Evolutionary conservation across 169 alveolate species (phyloP).

Genomic region (Plasmodium gaboni): DNA sequence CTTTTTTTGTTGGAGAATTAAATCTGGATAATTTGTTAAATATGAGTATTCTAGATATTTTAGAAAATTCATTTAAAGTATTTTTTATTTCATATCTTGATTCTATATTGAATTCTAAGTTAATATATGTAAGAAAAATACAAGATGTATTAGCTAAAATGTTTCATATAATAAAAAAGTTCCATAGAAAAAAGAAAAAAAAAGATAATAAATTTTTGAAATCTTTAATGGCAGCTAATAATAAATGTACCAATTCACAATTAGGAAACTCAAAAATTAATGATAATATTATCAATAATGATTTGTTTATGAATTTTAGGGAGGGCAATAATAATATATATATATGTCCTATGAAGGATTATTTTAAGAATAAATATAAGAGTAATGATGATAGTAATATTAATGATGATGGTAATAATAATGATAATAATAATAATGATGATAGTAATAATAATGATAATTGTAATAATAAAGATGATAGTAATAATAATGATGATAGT

Average conservation of each 20-base stretch:
- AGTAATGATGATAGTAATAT: slow-evolving; percentile 3
- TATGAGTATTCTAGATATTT: slow-evolving; percentile 42
- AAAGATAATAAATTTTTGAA: slow-evolving; percentile 1
- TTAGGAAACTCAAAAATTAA: no score
- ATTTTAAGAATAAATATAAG: not conserved
- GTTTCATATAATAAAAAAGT: slow-evolving; percentile 48
- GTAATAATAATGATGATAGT: no score
- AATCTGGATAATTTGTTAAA: slow-evolving; percentile 52
- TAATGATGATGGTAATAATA: not conserved
- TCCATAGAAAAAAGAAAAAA: slow-evolving; percentile 33
- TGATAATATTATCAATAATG: no score
- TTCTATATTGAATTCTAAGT: slow-evolving; percentile 39
- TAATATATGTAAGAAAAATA: slow-evolving; percentile 41
- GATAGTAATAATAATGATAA: no score
- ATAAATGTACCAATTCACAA: no score
- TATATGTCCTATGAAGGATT: no score
- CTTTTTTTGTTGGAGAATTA: slow-evolving; percentile 68
- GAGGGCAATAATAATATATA: not conserved
- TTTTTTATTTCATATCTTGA: slow-evolving; percentile 61
- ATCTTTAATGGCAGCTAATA: not conserved
- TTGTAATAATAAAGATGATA: no score
- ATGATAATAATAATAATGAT: no score
- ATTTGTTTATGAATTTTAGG: no score
- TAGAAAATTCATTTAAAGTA: slow-evolving; percentile 47
- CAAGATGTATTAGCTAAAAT: slow-evolving; percentile 26